Base-by-base conservation (phyloP, 2,329 filamentous ascomycete genomes). In the Nannizziopsis arthrosporioides region DNA sequence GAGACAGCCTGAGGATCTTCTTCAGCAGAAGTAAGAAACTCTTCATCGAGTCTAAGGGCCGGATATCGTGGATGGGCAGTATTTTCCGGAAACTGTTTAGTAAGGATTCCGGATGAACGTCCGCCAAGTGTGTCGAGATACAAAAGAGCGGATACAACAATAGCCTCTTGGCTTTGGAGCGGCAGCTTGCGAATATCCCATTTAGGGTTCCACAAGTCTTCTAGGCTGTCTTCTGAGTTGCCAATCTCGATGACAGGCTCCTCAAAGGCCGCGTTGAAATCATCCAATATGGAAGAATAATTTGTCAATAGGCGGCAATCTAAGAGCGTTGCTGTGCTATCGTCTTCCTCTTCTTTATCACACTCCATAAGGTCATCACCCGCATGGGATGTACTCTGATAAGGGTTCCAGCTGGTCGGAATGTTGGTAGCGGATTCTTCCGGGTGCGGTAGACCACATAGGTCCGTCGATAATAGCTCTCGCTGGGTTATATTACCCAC, bases 121-220 rank as follows among this genome's bases (percentile, higher is more conserved):
- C 37, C 44, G 2, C 32, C 39, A 12, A 51, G 34, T 2, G 44
- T 51, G 31, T 56, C 51, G 5, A 58, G 41, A 40, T 49, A 54
- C 8, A 58, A 47, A 1, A 57, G 15, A n/a, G 54, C 51, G 9
- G 53, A 57, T 2, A 57, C 30, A 2, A 51, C 32, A 32, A 54
- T 19, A 2, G 53, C 44, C 22, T 58, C 56, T 2, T 41, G 42
- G 27, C 38, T 22, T 22, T 11, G 10, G 12, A 49, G 27, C 11
- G 48, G 43, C 15, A 42, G 18, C 17, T 37, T 27, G 17, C 17
- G 31, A 3, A 38, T 27, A 7, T 45, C 11, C 3, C 15, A 17
- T n/a, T 42, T 8, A 14, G 36, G 18, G 10, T 11, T 11, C 41
- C 40, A 42, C 37, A 44, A 38, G 6, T 40, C 37, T 7, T 22